phyloP scores from a whole-genome alignment of 805 yeast species.

The Lipomyces mesembrius region DNA sequence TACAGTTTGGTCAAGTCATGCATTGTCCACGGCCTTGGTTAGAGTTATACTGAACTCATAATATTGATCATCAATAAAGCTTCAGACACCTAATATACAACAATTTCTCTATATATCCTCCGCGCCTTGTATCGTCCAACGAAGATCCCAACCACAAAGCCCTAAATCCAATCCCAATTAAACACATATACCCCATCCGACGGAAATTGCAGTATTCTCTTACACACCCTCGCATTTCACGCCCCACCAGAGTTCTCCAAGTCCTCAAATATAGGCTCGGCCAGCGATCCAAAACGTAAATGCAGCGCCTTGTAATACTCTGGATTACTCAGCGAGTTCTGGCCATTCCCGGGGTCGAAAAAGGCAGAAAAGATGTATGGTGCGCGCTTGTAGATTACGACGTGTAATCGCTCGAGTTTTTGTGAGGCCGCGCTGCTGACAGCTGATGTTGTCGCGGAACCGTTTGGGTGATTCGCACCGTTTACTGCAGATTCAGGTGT shows the following conservation, averaged over 20 bases:
- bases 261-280: constrained; percentile 35
- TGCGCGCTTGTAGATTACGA: constrained; percentile 35
- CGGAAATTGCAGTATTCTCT: too few relatives aligned
- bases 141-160: too few relatives aligned
- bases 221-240: background rate
- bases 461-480: constrained; percentile 3
- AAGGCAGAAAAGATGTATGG: constrained; percentile 37
- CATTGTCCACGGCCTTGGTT: too few relatives aligned
- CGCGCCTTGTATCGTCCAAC: background rate
- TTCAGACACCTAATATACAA: background rate
- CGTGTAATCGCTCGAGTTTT: constrained; percentile 16
- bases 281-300: constrained; percentile 33
- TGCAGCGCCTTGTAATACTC: constrained; percentile 29
- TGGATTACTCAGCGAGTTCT: constrained; percentile 13
- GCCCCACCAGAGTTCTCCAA: constrained; percentile 10
- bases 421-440: background rate
- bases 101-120: background rate
- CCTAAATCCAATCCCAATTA: too few relatives aligned
- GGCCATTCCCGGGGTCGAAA: constrained; percentile 24
- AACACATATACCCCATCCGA: background rate
- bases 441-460: constrained; percentile 8
- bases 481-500: background rate
- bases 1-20: too few relatives aligned
- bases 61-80: background rate
- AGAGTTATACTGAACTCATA: background rate